Evolutionary conservation across 345 rosid species (phyloP).

Genomic region (Populus pruinosa): DNA sequence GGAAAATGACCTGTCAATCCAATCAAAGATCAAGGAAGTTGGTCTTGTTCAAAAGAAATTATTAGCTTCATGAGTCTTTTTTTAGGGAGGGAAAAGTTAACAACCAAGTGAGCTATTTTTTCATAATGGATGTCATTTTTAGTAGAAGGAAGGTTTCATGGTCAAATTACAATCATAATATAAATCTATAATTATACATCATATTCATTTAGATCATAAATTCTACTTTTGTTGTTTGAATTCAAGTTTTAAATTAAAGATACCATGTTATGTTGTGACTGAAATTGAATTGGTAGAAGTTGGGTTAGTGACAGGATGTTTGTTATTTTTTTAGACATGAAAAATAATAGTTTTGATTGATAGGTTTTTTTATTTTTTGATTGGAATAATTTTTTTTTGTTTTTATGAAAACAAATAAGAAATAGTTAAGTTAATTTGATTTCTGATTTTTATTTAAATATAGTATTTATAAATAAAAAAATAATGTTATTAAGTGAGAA

Average conservation of each 20-base stretch:
- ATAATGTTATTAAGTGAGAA: too few species aligned
- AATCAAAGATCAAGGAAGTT: constrained; percentile 26
- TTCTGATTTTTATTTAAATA: too few species aligned
- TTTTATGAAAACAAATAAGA: not conserved
- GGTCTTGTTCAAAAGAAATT: too few species aligned
- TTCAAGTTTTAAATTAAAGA: not conserved
- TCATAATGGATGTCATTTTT: not conserved
- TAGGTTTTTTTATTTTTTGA: not conserved
- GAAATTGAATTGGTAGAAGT: not conserved
- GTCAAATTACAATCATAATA: not conserved
- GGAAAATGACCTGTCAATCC: constrained; percentile 12
- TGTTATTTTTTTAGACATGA: not conserved
- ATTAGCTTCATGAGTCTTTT: too few species aligned
- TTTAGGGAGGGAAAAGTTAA: not conserved
- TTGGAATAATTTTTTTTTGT: not conserved
- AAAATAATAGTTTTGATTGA: constrained; percentile 2
- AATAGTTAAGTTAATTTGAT: too few species aligned
- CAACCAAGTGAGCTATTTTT: not conserved
- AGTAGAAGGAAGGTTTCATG: not conserved
- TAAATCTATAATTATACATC: too few species aligned
- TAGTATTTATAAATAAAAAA: too few species aligned
- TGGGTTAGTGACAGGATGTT: not conserved
- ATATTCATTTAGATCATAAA: not conserved
- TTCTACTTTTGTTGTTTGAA: not conserved
- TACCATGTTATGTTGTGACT: too few species aligned